Base-by-base conservation (phyloP, 2,329 filamentous ascomycete genomes). In the Claviceps maximensis region DNA sequence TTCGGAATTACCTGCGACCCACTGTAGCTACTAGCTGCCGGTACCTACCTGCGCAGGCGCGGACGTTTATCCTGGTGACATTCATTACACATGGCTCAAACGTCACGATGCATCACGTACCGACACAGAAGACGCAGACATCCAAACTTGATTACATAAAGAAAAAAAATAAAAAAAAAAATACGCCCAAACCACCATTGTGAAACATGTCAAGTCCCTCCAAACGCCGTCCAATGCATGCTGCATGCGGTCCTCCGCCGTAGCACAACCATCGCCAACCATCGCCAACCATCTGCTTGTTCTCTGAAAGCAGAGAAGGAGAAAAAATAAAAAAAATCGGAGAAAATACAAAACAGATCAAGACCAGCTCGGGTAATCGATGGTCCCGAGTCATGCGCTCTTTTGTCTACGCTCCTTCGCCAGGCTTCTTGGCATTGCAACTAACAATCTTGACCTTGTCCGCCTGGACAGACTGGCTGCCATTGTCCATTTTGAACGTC, bases 401-500 rank as follows among this genome's bases (percentile, higher is more conserved):
- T 8, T 10, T 46, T 36, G 21, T 51, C 19, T 44, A 54, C 45
- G 47, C 27, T 4, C 62, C 64, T 54, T 76, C 74, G 52, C 71
- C 72, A 2, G 72, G 72, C 61, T 73, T 76, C 77, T 96, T 96
- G 60, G 90, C 90, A 65, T 94, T 95, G 71, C 91, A 97, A 71
- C 88, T 94, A 49, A 98, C 93, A 61, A 98, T 98, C 82, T 97
- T 97, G 70, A 98, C 87, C 68, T 89, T 91, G 66, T 96, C 91
- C 21, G 90, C 89, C 40, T 79, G 74, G 15, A 97, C 82, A 1
- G 80, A 79, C 56, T 83, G 79, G 53, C 79, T 81, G 60, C 77
- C 78, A 51, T 86, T 88, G 62, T 97, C 91, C 74, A 97, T 85
- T 74, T 98, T 98, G 75, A 98, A 97, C n/a, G 84, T 89, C 53